phyloP scores from a whole-genome alignment of 1,139 yeast genomes.

The Protomyces macrosporus region DNA sequence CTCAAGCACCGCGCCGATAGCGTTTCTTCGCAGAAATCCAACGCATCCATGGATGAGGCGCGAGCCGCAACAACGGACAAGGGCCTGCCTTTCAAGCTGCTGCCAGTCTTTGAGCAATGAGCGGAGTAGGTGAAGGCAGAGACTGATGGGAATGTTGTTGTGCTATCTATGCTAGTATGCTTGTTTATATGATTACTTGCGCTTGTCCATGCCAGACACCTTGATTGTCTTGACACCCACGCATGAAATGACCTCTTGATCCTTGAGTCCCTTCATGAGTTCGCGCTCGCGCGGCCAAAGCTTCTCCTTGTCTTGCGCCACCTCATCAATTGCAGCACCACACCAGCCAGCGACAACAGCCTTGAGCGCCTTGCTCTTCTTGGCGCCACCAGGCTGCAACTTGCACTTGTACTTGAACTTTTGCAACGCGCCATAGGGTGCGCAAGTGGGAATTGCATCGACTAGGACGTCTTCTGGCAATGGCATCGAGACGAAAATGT shows the following conservation, averaged over 20 bases:
- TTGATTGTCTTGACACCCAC: conserved; percentile 47
- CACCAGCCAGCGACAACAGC: conserved; percentile 50
- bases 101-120: neutral
- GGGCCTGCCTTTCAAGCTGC: neutral
- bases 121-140: too few relatives aligned
- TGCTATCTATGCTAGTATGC: too few relatives aligned
- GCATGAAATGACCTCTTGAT: conserved; percentile 49
- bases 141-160: too few relatives aligned
- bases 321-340: conserved; percentile 51
- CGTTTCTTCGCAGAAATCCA: neutral
- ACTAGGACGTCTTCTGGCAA: conserved; percentile 44
- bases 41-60: neutral
- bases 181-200: neutral
- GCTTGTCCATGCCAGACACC: conserved; percentile 9
- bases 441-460: conserved; percentile 79
- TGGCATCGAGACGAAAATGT: conserved; percentile 40
- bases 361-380: conserved; percentile 79
- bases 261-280: conserved; percentile 53
- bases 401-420: conserved; percentile 79
- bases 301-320: conserved; percentile 47
- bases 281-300: conserved; percentile 74
- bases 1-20: neutral
- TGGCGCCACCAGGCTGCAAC: conserved; percentile 76
- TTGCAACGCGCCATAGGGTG: conserved; percentile 79
- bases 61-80: neutral